Conservation (phyloP, 345 rosid genomes). For the Salix brachista region DNA sequence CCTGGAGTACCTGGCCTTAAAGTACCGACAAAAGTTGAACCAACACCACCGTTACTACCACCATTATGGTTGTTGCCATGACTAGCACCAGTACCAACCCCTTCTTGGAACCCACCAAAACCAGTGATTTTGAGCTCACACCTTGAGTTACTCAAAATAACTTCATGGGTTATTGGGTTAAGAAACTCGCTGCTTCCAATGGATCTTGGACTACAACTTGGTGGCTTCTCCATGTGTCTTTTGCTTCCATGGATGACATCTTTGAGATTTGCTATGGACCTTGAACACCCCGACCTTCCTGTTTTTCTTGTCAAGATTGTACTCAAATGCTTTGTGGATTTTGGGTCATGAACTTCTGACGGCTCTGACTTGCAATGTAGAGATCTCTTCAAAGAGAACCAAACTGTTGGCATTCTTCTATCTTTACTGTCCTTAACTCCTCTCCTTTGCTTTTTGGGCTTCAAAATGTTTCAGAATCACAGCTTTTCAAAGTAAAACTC, state of each 20-base stretch:
- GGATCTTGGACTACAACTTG: conserved; percentile 95
- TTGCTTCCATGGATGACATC: conserved; percentile 99
- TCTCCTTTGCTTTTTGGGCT: not conserved
- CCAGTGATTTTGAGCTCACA: conserved; percentile 97
- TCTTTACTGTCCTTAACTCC: not conserved
- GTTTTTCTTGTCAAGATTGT: conserved; percentile 58
- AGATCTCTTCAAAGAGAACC: conserved; percentile 46
- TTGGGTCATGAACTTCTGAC: conserved; percentile 47
- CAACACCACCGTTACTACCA: conserved; percentile 15
- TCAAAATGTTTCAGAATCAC: not conserved
- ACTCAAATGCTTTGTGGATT: conserved; percentile 45
- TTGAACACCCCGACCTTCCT: conserved; percentile 92
- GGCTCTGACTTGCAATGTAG: conserved; percentile 48
- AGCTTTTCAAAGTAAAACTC: not conserved
- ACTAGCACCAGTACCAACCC: conserved; percentile 25
- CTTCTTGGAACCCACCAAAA: conserved; percentile 55
- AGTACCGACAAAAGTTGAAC: conserved; percentile 74
- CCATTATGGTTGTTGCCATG: conserved; percentile 6
- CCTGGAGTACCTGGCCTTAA: conserved; percentile 90
- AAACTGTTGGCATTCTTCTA: conserved; percentile 50
- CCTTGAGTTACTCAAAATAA: conserved; percentile 77
- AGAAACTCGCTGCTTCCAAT: conserved; percentile 98
- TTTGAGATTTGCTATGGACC: conserved; percentile 96
- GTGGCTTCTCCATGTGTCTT: conserved; percentile 80
- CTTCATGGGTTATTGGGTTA: conserved; percentile 95